Conservation (phyloP, 331 rosid species). For the Erythrophleum ivorense region DNA sequence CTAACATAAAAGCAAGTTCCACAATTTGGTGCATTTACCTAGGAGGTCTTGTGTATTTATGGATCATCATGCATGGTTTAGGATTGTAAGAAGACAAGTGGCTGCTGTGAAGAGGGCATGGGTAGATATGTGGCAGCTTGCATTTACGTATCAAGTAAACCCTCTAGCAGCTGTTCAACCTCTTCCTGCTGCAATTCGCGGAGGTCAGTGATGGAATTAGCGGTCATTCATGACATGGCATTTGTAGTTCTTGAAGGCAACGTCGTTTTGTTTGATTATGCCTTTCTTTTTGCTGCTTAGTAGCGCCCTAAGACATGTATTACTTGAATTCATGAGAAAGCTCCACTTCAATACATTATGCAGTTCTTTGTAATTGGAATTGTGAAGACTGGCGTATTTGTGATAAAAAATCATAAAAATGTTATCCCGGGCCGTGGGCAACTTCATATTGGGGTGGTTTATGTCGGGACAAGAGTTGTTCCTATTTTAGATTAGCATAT, state of each 20-base stretch:
- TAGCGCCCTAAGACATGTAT: constrained; percentile 1
- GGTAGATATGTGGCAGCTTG: constrained; percentile 86
- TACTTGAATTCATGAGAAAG: not conserved
- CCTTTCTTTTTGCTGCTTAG: constrained; percentile 32
- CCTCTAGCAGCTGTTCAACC: constrained; percentile 86
- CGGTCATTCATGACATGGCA: constrained; percentile 32
- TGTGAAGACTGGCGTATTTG: not conserved
- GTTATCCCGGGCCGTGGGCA: too few species aligned
- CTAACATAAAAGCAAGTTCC: constrained; percentile 10
- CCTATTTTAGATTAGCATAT: too few species aligned
- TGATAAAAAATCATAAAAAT: not conserved
- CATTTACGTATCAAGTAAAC: constrained; percentile 89
- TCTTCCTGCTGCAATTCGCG: constrained; percentile 50
- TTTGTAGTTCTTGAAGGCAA: constrained; percentile 18
- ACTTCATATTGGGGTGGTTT: not conserved
- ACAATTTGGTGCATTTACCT: too few species aligned
- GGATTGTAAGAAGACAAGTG: constrained; percentile 57
- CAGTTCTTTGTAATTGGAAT: constrained; percentile 18
- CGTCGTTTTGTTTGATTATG: constrained; percentile 20
- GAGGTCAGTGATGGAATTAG: constrained; percentile 48
- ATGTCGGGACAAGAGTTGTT: not conserved
- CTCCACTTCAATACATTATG: constrained; percentile 1
- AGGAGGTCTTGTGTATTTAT: too few species aligned
- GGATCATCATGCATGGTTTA: too few species aligned
- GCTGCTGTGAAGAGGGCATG: constrained; percentile 57